A percentile compares a stretch with the other conserved stretches of the same genome.
Evolutionary conservation across 2,329 filamentous ascomycete genomes (phyloP).

Genomic region (Hirsutella rhossiliensis): DNA sequence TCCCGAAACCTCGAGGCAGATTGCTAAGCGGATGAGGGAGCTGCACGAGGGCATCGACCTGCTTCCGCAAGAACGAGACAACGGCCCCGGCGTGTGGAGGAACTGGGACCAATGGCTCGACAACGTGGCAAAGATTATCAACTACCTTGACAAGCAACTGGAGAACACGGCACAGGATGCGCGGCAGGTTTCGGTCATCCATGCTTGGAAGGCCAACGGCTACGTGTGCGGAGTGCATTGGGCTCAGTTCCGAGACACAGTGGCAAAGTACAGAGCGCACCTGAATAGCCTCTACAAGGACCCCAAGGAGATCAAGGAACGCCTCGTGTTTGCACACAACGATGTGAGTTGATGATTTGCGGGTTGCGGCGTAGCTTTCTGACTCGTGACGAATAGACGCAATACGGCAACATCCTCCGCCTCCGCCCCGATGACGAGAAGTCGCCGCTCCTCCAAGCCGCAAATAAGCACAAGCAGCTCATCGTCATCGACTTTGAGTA

Average conservation of each 20-base stretch:
- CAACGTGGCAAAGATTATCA: constrained; percentile 48
- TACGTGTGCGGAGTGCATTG: constrained; percentile 78
- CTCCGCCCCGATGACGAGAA: constrained; percentile 54
- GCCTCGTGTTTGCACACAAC: constrained; percentile 91
- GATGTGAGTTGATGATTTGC: constrained; percentile 55
- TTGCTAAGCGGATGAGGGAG: constrained; percentile 95
- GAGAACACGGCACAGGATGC: constrained; percentile 20
- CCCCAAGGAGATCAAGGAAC: constrained; percentile 51
- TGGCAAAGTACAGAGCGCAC: constrained; percentile 67
- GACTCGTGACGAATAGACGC: constrained; percentile 47
- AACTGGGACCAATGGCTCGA: constrained; percentile 93
- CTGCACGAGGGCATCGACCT: constrained; percentile 89
- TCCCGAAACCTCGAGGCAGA: constrained; percentile 76
- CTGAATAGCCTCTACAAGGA: constrained; percentile 63
- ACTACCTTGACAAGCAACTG: constrained; percentile 47
- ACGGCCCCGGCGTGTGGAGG: constrained; percentile 72
- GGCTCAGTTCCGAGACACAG: constrained; percentile 60
- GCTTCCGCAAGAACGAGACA: constrained; percentile 62
- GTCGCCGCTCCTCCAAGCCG: constrained; percentile 76
- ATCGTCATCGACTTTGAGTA: constrained; percentile 99
- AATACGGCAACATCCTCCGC: constrained; percentile 95
- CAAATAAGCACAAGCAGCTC: constrained; percentile 91
- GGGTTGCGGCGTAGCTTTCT: not conserved
- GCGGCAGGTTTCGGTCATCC: constrained; percentile 15
- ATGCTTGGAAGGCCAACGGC: constrained; percentile 55